phyloP scores from a whole-genome alignment of 2,329 filamentous ascomycete species.

The Botrytis squamosa region DNA sequence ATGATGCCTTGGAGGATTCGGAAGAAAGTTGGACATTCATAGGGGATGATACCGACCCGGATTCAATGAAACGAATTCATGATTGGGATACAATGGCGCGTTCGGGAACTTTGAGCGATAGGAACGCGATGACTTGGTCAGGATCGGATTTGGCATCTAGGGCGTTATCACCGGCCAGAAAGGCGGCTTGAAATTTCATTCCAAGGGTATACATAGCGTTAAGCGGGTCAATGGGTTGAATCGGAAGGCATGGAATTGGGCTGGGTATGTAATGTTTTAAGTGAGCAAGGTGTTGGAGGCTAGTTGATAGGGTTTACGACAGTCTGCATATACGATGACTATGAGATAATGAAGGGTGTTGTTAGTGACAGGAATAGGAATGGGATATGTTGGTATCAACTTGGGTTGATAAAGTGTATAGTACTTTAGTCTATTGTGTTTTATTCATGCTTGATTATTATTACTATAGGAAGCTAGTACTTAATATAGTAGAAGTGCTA shows the following conservation, averaged over 20 bases:
- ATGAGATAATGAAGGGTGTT: background rate
- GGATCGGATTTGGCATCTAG: slow-evolving; percentile 22
- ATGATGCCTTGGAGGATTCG: slow-evolving; percentile 60
- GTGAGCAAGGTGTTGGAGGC: background rate
- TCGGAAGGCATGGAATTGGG: background rate
- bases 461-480: too few species aligned
- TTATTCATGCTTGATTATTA: too few species aligned
- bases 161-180: slow-evolving; percentile 15
- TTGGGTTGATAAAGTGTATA: too few species aligned
- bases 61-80: slow-evolving; percentile 36
- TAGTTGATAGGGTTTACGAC: background rate
- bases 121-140: slow-evolving; percentile 21
- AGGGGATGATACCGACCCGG: slow-evolving; percentile 47
- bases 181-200: slow-evolving; percentile 10
- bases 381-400: too few species aligned
- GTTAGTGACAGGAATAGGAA: background rate
- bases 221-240: background rate
- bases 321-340: background rate
- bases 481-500: too few species aligned
- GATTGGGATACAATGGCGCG: slow-evolving; percentile 38
- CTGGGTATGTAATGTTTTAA: slow-evolving; percentile 1
- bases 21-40: slow-evolving; percentile 90
- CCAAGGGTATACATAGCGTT: background rate
- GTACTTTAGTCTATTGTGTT: too few species aligned
- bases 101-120: slow-evolving; percentile 25